Percentiles rank a stretch among this genome's conserved stretches.
Conservation (phyloP, 2,329 filamentous ascomycete genomes). For the Lachnellula arida region DNA sequence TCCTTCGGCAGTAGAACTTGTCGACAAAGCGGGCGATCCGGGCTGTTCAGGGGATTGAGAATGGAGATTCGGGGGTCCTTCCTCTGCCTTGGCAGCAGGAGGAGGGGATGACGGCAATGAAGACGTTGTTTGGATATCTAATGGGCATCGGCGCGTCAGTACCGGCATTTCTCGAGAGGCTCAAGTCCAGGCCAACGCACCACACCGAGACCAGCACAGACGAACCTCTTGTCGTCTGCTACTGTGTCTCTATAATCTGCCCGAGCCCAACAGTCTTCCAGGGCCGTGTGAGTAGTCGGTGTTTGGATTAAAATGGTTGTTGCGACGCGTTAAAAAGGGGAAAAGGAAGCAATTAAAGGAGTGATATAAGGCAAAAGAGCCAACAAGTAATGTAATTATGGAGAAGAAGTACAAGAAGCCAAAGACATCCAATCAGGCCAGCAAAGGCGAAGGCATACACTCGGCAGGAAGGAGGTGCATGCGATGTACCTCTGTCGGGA, state of each 20-base stretch:
- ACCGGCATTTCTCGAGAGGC: background rate
- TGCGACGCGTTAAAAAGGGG: constrained; percentile 10
- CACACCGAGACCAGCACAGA: constrained; percentile 55
- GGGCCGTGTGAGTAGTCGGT: constrained; percentile 3
- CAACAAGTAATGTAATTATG: constrained; percentile 1
- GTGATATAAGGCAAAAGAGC: constrained; percentile 25
- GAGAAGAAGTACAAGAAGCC: constrained; percentile 12
- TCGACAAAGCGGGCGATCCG: constrained; percentile 56
- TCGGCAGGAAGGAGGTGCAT: constrained; percentile 7
- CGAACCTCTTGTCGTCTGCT: constrained; percentile 54
- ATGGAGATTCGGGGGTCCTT: constrained; percentile 36
- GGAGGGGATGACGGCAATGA: constrained; percentile 40
- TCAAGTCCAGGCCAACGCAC: constrained; percentile 15
- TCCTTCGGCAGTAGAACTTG: constrained; percentile 55
- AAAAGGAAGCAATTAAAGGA: constrained; percentile 25
- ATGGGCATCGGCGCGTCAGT: constrained; percentile 18
- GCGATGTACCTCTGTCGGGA: constrained; percentile 6
- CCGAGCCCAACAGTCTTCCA: constrained; percentile 10
- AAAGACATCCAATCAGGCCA: constrained; percentile 25
- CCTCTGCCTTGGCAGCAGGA: constrained; percentile 59
- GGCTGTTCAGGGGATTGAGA: constrained; percentile 29
- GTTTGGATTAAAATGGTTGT: constrained; percentile 2
- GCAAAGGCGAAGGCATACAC: constrained; percentile 18
- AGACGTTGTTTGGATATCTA: constrained; percentile 31
- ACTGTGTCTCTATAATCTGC: constrained; percentile 39